These are phyloP conservation scores for Zygosaccharomyces pseudorouxii DNA, from an alignment of 805 yeast species.

Conservation along the genomic window DNA sequence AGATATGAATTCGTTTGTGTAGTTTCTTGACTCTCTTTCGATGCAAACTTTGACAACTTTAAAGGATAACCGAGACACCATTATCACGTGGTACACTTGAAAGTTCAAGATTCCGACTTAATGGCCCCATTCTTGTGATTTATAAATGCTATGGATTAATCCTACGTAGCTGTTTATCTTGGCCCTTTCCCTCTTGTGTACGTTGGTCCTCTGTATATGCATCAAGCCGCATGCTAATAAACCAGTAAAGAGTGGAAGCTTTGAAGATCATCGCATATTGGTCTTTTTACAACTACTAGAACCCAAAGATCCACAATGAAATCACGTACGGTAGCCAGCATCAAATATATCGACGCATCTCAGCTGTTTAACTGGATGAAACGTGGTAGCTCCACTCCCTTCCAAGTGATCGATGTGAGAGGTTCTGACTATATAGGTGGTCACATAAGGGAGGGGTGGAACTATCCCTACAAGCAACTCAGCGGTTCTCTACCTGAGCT, in stretches of 20 bases:
- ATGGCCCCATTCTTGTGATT: not conserved
- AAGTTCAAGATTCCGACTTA: not conserved
- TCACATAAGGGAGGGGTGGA: constrained; percentile 25
- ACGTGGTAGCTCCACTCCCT: constrained; percentile 21
- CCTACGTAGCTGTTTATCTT: not conserved
- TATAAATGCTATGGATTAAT: not conserved
- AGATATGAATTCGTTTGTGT: not conserved
- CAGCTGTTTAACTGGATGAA: constrained; percentile 28
- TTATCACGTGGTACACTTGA: not conserved
- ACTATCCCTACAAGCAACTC: constrained; percentile 44
- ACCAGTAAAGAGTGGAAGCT: not conserved
- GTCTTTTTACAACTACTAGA: too few species aligned
- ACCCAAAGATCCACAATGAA: not conserved
- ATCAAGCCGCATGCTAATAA: not conserved
- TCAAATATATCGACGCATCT: constrained; percentile 26
- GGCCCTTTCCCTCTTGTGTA: not conserved
- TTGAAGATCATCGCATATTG: not conserved
- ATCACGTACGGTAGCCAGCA: constrained; percentile 20
- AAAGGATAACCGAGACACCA: not conserved
- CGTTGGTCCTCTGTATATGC: not conserved
- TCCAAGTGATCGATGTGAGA: constrained; percentile 70
- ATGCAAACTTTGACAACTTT: constrained; percentile 2
- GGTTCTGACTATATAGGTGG: constrained; percentile 79
- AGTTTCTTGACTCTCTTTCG: not conserved
- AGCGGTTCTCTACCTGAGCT: constrained; percentile 56